Percentiles rank a stretch among this genome's conserved stretches.
phyloP scores from a whole-genome alignment of 1,284 basidiomycete species.

The Leccinum subrobustum region DNA sequence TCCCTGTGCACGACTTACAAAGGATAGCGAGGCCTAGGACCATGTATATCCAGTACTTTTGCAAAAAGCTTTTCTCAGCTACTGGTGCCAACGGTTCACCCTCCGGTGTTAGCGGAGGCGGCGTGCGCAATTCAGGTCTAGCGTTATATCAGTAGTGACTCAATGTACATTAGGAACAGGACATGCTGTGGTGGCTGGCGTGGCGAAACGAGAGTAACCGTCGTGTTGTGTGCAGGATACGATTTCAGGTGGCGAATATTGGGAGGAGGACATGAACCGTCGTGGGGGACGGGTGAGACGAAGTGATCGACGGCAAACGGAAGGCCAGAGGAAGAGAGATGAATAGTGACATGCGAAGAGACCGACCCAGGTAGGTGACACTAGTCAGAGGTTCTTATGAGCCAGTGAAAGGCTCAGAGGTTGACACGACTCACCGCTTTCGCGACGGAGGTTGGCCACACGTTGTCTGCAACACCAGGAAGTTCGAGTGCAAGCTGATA shows the following conservation, averaged over 20 bases:
- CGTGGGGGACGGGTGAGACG: constrained; percentile 58
- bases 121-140: constrained; percentile 65
- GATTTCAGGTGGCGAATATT: constrained; percentile 16
- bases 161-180: constrained; percentile 2
- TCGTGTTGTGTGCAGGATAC: constrained; percentile 48
- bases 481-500: constrained; percentile 76
- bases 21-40: constrained; percentile 56
- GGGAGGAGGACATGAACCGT: constrained; percentile 54
- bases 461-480: constrained; percentile 43
- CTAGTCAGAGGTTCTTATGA: constrained; percentile 33
- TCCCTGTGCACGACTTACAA: constrained; percentile 42
- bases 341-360: constrained; percentile 59
- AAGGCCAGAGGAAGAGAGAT: constrained; percentile 43
- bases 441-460: constrained; percentile 69
- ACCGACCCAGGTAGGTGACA: constrained; percentile 58
- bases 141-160: constrained; percentile 9
- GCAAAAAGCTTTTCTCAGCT: constrained; percentile 76
- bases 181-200: constrained; percentile 58
- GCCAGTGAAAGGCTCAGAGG: constrained; percentile 10
- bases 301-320: constrained; percentile 72
- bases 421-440: constrained; percentile 56
- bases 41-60: constrained; percentile 90
- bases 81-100: constrained; percentile 62
- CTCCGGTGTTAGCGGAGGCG: constrained; percentile 62
- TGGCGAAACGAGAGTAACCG: constrained; percentile 48